These are phyloP conservation scores for Yamadazyma ubonensis DNA, from an alignment of 805 yeast genomes.

Conservation along the genomic window DNA sequence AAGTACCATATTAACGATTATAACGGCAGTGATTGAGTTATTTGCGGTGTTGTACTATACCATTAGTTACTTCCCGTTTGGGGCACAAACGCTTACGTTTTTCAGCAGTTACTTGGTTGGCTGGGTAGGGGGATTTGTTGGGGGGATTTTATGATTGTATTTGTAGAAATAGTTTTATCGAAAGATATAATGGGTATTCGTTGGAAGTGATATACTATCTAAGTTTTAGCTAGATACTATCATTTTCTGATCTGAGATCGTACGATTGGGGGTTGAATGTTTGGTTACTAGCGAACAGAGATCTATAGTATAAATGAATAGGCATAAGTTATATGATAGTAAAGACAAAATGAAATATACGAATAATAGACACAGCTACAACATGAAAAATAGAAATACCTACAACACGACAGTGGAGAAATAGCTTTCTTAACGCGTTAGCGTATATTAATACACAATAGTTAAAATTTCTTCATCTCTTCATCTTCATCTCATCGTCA, in stretches of 20 bases:
- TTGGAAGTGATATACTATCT: too few relatives aligned
- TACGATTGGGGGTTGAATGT: too few relatives aligned
- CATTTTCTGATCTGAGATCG: too few relatives aligned
- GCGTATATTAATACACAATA: too few relatives aligned
- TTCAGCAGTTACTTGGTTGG: slow-evolving; percentile 45
- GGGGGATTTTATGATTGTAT: slow-evolving; percentile 29
- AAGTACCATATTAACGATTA: slow-evolving; percentile 71
- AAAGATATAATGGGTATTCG: too few relatives aligned
- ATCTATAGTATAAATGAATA: too few relatives aligned
- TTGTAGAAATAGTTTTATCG: not conserved
- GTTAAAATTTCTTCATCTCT: too few relatives aligned
- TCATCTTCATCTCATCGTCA: not conserved
- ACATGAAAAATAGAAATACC: too few relatives aligned
- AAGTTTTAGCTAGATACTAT: too few relatives aligned
- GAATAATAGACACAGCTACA: not conserved
- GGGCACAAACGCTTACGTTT: slow-evolving; percentile 69
- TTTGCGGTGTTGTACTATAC: slow-evolving; percentile 89
- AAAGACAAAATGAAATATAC: not conserved
- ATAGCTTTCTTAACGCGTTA: too few relatives aligned
- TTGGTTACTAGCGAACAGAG: too few relatives aligned
- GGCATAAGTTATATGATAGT: not conserved
- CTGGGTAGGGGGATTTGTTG: slow-evolving; percentile 47
- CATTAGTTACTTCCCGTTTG: slow-evolving; percentile 92
- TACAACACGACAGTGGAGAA: too few relatives aligned
- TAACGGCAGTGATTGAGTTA: slow-evolving; percentile 74